Base-by-base conservation (phyloP, 164 flowering plant species). In the Stephania japonica region DNA sequence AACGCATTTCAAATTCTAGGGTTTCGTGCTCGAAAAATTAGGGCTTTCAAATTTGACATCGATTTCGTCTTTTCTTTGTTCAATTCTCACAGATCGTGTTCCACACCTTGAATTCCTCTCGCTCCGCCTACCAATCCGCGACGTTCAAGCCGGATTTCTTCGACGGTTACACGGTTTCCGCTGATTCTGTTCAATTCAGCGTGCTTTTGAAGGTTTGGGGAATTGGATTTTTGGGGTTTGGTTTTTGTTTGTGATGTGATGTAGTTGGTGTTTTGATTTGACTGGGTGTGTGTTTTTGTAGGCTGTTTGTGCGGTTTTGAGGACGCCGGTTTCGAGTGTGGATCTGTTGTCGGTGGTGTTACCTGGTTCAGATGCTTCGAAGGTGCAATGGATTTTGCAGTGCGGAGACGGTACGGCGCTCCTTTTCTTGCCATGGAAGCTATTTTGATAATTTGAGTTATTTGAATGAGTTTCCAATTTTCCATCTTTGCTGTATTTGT, bases 261-360 rank as follows among this genome's bases (percentile, higher is more conserved):
- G 25, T 18, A 38, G 0, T 9, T n/a, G 23, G 9, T 66, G 63
- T 72, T 11, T 78, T 77, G 14, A 75, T 11, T 78, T 77, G 14
- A 75, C 68, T 72, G 38, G 38, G 49, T 42, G 49, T 38, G 16
- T 69, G 6, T 73, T 74, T 32, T 0, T 32, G 38, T 82, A 93
- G 99, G 97, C 97, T 63, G 79, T 93, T 79, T 91, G 97, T 80
- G 79, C 98, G 75, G 91, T 93, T 78, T 84, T 96, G 19, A 89
- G 99, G 87, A 93, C 98, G 26, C 91, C 98, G 0, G 68, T 88
- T 81, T 63, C 91, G 13, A 84, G 82, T 76, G 81, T 90, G 64
- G 99, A 93, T 83, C 82, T 83, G 69, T 77, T 96, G 74, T 78
- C 71, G 43, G 84, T 89, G 74, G 77, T 77, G 14, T 81, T 91